A percentile compares a stretch with the other conserved stretches of the same genome.
Conservation (phyloP, 768 basidiomycete genomes). For the Amanita thiersii region DNA sequence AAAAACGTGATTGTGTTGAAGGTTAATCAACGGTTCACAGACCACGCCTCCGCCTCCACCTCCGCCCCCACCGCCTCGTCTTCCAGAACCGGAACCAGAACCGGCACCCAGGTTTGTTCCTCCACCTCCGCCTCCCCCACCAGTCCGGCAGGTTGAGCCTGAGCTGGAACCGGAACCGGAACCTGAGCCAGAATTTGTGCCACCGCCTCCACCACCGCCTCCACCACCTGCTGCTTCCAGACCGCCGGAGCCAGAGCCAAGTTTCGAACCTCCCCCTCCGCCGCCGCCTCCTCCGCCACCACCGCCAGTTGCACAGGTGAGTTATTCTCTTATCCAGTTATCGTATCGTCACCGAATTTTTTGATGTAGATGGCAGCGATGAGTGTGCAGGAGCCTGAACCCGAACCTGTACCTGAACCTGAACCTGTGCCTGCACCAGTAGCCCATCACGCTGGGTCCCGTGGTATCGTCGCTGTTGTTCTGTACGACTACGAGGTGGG, state of each 20-base stretch:
- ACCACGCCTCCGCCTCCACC: slow-evolving; percentile 30
- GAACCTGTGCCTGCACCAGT: slow-evolving; percentile 21
- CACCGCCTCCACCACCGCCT: slow-evolving; percentile 33
- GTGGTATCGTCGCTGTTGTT: slow-evolving; percentile 66
- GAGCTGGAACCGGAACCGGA: slow-evolving; percentile 16
- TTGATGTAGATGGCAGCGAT: slow-evolving; percentile 22
- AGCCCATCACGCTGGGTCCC: slow-evolving; percentile 9
- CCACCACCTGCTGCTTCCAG: slow-evolving; percentile 28
- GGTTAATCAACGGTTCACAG: slow-evolving; percentile 30
- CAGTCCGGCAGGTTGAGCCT: slow-evolving; percentile 20
- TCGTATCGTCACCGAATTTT: not conserved
- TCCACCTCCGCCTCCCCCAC: slow-evolving; percentile 28
- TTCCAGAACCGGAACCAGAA: slow-evolving; percentile 22
- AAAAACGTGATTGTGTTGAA: no score
- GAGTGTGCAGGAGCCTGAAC: slow-evolving; percentile 22
- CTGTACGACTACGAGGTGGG: slow-evolving; percentile 72
- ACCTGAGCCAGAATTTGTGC: slow-evolving; percentile 16
- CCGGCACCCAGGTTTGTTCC: slow-evolving; percentile 28
- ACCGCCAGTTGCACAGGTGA: slow-evolving; percentile 30
- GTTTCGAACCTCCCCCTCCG: slow-evolving; percentile 31
- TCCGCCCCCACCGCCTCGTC: slow-evolving; percentile 23
- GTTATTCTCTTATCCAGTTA: slow-evolving; percentile 6
- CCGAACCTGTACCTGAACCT: slow-evolving; percentile 32
- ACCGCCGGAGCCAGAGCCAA: not conserved
- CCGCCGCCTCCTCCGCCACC: slow-evolving; percentile 44